Evolutionary conservation across 1,284 basidiomycete species (phyloP).

Genomic region (Cutaneotrichosporon cavernicola): DNA sequence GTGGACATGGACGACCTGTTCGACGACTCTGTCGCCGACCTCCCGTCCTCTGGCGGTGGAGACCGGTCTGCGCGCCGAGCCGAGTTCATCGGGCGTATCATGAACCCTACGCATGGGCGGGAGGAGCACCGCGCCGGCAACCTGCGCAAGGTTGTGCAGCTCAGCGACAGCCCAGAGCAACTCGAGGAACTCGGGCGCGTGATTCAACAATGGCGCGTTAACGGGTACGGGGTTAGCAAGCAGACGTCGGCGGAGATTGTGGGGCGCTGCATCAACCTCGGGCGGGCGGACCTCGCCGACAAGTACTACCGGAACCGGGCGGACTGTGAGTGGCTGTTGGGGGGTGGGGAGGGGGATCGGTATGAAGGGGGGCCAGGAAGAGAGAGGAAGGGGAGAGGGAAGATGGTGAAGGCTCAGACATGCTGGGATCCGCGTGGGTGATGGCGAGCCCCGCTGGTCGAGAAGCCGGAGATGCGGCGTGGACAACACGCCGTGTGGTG

Average conservation of each 20-base stretch:
- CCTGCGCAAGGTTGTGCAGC: constrained; percentile 27
- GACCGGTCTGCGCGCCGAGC: constrained; percentile 17
- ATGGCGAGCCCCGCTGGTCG: neutral
- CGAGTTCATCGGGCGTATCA: constrained; percentile 11
- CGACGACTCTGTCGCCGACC: constrained; percentile 9
- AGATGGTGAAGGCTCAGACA: neutral
- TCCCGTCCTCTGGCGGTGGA: neutral
- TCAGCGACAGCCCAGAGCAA: constrained; percentile 22
- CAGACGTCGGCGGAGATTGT: constrained; percentile 28
- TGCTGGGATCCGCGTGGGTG: no score
- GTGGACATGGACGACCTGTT: constrained; percentile 22
- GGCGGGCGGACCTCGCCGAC: constrained; percentile 25
- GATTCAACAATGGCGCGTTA: constrained; percentile 23
- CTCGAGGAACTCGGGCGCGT: constrained; percentile 22
- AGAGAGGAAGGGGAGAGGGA: neutral
- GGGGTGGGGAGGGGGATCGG: neutral
- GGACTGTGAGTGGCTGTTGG: constrained; percentile 16
- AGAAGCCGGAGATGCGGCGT: neutral
- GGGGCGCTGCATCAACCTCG: constrained; percentile 29
- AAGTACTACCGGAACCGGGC: constrained; percentile 18
- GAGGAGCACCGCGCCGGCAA: constrained; percentile 18
- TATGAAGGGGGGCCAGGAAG: neutral
- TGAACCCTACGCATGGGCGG: constrained; percentile 10
- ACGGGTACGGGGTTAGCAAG: constrained; percentile 17
- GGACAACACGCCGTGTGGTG: neutral